A percentile compares a stretch with the other conserved stretches of the same genome.
Evolutionary conservation across 2,329 filamentous ascomycete genomes (phyloP).

Genomic region (Cytospora mali): DNA sequence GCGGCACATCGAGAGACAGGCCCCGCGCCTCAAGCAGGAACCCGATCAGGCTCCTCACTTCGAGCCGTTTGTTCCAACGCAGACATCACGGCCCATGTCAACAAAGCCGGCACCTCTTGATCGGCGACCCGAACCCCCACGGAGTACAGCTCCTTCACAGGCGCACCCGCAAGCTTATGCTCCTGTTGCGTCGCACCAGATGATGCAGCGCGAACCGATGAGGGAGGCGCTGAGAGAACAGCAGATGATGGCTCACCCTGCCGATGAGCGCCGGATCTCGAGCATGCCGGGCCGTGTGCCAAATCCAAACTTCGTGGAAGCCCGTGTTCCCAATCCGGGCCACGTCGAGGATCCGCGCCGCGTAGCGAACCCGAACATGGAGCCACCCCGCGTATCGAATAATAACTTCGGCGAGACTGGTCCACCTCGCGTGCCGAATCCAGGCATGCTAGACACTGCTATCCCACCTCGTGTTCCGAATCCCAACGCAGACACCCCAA

Average conservation of each 20-base stretch:
- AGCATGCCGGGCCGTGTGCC: slow-evolving; percentile 41
- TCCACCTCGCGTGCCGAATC: slow-evolving; percentile 25
- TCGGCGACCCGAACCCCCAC: slow-evolving; percentile 47
- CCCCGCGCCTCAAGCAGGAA: slow-evolving; percentile 53
- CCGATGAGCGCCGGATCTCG: slow-evolving; percentile 42
- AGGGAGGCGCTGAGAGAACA: slow-evolving; percentile 19
- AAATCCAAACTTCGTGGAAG: slow-evolving; percentile 26
- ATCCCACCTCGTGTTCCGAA: slow-evolving; percentile 25
- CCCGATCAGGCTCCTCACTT: slow-evolving; percentile 50
- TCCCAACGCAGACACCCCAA: slow-evolving; percentile 24
- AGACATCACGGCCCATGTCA: slow-evolving; percentile 39
- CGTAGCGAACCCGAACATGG: slow-evolving; percentile 22
- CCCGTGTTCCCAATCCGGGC: slow-evolving; percentile 16
- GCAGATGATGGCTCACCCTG: slow-evolving; percentile 37
- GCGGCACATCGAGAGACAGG: slow-evolving; percentile 33
- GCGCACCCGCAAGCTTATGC: slow-evolving; percentile 38
- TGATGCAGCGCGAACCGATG: slow-evolving; percentile 23
- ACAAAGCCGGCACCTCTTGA: slow-evolving; percentile 45
- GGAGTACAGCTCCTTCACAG: slow-evolving; percentile 39
- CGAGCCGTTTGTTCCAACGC: slow-evolving; percentile 48
- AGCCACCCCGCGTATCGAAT: slow-evolving; percentile 20
- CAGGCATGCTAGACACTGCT: slow-evolving; percentile 19
- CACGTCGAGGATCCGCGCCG: slow-evolving; percentile 22
- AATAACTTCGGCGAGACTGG: slow-evolving; percentile 12
- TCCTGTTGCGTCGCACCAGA: slow-evolving; percentile 29